These are phyloP conservation scores for Coemansia sp. DNA, from an alignment of 192 early-diverging fungal species.

Conservation along the genomic window DNA sequence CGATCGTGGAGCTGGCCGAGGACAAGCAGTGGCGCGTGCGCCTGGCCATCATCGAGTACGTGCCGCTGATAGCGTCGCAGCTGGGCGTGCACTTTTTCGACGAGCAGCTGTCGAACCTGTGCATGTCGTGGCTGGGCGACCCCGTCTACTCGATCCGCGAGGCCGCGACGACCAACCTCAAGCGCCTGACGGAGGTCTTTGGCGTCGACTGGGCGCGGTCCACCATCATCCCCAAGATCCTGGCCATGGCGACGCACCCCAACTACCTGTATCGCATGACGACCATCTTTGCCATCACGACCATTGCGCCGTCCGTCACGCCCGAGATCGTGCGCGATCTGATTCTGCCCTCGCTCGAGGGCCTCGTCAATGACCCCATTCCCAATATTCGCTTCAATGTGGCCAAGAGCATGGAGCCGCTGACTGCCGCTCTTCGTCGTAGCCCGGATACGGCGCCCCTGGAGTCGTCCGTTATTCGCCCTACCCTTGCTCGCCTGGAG, in stretches of 20 bases:
- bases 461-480: slow-evolving; percentile 70
- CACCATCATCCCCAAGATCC: slow-evolving; percentile 91
- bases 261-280: slow-evolving; percentile 99
- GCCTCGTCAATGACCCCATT: slow-evolving; percentile 87
- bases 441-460: slow-evolving; percentile 60
- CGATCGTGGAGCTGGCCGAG: slow-evolving; percentile 97
- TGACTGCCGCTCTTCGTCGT: slow-evolving; percentile 76
- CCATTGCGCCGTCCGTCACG: slow-evolving; percentile 82
- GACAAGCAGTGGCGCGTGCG: slow-evolving; percentile 99
- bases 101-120: slow-evolving; percentile 88
- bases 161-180: slow-evolving; percentile 91
- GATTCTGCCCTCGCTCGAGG: slow-evolving; percentile 84
- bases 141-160: slow-evolving; percentile 96
- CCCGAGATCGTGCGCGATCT: slow-evolving; percentile 84
- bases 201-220: slow-evolving; percentile 96
- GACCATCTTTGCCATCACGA: slow-evolving; percentile 93
- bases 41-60: slow-evolving; percentile 98
- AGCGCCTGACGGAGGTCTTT: slow-evolving; percentile 97
- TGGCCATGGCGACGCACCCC: slow-evolving; percentile 81
- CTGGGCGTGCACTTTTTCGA: slow-evolving; percentile 97
- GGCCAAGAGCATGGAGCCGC: slow-evolving; percentile 86
- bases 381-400: slow-evolving; percentile 99
- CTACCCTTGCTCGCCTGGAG: slow-evolving; percentile 77
- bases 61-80: slow-evolving; percentile 94
- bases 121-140: slow-evolving; percentile 99